phyloP scores from a whole-genome alignment of 257 asterid species.

The Parsonsia alboflavescens region DNA sequence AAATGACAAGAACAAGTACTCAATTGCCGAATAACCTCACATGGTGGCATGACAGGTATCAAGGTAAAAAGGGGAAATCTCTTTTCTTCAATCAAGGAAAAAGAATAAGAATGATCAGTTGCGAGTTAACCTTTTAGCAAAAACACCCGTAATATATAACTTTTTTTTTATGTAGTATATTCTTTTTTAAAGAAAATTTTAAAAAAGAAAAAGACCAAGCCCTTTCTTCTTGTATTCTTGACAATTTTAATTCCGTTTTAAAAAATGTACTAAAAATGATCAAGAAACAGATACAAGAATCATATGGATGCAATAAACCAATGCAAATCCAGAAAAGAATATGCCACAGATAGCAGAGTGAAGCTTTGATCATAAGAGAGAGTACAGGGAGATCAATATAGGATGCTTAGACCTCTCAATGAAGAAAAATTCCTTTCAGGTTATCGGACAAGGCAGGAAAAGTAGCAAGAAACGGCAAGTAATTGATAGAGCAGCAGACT shows the following conservation, averaged over 20 bases:
- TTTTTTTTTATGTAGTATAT: too few species aligned
- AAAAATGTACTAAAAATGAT: neutral
- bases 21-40: too few species aligned
- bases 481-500: neutral
- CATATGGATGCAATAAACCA: neutral
- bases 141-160: too few species aligned
- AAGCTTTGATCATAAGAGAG: conserved; percentile 3
- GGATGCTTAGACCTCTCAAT: conserved; percentile 17
- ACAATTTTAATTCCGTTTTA: neutral
- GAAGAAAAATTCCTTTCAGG: conserved; percentile 12
- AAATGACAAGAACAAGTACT: too few species aligned
- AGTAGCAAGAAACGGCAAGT: conserved; percentile 14
- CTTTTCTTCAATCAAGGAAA: neutral
- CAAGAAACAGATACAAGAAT: neutral
- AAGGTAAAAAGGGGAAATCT: neutral
- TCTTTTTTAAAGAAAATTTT: too few species aligned
- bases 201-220: too few species aligned
- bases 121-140: neutral
- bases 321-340: conserved; percentile 2
- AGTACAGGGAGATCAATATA: neutral
- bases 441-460: conserved; percentile 22
- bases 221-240: neutral
- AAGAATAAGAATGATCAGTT: neutral
- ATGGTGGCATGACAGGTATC: neutral
- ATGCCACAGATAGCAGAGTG: neutral